Base-by-base conservation (phyloP, 2,329 filamentous ascomycete species). In the Sporothrix pseudoabietina region DNA sequence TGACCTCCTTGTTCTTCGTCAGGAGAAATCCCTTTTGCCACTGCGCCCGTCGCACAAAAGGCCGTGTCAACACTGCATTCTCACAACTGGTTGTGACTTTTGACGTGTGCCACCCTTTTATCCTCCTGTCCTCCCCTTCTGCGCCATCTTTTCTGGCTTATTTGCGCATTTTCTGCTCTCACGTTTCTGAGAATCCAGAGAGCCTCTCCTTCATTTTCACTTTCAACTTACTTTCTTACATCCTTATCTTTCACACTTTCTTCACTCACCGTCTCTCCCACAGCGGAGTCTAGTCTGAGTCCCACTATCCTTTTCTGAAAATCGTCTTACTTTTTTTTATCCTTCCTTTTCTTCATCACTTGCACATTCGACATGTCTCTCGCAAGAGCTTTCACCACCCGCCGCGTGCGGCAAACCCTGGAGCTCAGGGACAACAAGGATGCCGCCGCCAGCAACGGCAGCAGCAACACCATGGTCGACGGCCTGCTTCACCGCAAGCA, bases 341-440 rank as follows among this genome's bases (percentile, higher is more conserved):
- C 4, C 59, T 69, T 63, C 30, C 52, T 55, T 47, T 47, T 44
- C 47, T 63, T 70, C 35, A 22, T n/a, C 52, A 54, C 71, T 39
- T 41, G 54, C 32, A 26, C 30, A 68, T 54, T 61, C 74, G 76
- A 63, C n/a, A 78, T 79, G 80, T 81, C 81, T 69, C 75, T 94
- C 77, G 87, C 90, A 71, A 88, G 92, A 79, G 91, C 91, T 74
- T 92, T 94, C 80, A 91, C 89, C 52, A 92, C 90, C 77, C 88
- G 89, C 81, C 89, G 90, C 82, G 84, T 84, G 77, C 92, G 89
- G 84, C 86, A 87, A 77, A 82, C 83, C 75, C 79, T 84, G 75
- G 82, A 86, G 75, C 78, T 85, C 59, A 84, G 85, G 35, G 83
- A 84, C 35, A n/a, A 77, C 78, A 73, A 66, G 30, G 71, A 69